A percentile compares a stretch with the other conserved stretches of the same genome.
Evolutionary conservation across 2,329 filamentous ascomycete species (phyloP).

Genomic region (Cordyceps tenuipes): DNA sequence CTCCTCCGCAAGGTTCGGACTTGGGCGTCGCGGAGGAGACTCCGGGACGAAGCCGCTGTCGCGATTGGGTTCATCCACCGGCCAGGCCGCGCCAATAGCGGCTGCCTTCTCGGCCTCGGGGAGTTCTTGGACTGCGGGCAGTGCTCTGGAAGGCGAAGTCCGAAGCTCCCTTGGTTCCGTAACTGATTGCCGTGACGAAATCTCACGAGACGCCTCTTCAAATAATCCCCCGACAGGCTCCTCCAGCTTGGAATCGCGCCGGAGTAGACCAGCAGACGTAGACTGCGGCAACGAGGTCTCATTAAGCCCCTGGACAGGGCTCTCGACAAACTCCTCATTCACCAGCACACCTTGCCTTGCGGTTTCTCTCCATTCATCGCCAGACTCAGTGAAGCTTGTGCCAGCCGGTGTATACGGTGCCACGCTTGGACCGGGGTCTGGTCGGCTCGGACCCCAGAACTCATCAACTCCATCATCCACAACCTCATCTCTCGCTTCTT

Average conservation of each 20-base stretch:
- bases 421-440: conserved; percentile 3
- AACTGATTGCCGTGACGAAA: conserved; percentile 16
- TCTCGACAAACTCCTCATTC: conserved; percentile 27
- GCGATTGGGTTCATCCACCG: conserved; percentile 32
- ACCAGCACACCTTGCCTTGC: conserved; percentile 17
- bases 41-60: conserved; percentile 42
- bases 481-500: conserved; percentile 14
- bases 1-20: conserved; percentile 25
- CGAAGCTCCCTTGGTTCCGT: conserved; percentile 30
- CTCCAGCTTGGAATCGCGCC: conserved; percentile 22
- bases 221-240: conserved; percentile 24
- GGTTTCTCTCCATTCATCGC: conserved; percentile 19
- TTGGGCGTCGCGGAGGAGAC: conserved; percentile 31
- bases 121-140: conserved; percentile 45
- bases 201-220: conserved; percentile 23
- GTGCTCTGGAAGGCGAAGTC: conserved; percentile 33
- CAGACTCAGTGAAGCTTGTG: conserved; percentile 17
- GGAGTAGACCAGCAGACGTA: conserved; percentile 21
- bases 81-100: conserved; percentile 14
- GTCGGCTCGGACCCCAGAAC: conserved; percentile 22
- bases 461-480: conserved; percentile 20
- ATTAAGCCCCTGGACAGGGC: conserved; percentile 29
- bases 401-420: conserved; percentile 10
- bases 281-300: conserved; percentile 15
- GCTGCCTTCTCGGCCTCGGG: conserved; percentile 36